phyloP scores from a whole-genome alignment of 192 early-diverging fungal species.

The Coemansia sp. region DNA sequence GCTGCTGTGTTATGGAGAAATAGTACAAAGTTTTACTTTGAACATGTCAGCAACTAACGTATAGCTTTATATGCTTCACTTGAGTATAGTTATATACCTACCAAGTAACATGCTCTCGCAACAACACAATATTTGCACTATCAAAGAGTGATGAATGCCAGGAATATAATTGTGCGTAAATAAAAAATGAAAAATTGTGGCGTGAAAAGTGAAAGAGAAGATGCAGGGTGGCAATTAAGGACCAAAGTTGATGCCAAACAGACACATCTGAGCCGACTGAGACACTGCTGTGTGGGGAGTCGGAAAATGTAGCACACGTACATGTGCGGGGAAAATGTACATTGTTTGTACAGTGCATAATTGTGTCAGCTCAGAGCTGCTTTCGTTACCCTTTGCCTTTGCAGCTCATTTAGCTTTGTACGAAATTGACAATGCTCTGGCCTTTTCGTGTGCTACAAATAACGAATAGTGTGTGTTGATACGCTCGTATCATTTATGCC shows the following conservation, averaged over 20 bases:
- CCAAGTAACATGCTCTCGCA: neutral
- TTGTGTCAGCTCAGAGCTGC: too few species aligned
- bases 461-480: too few species aligned
- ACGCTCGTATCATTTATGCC: too few species aligned
- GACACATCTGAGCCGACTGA: neutral
- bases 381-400: too few species aligned
- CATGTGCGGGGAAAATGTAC: neutral
- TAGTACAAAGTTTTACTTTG: too few species aligned
- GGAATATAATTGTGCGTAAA: neutral
- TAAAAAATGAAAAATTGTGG: neutral
- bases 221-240: neutral
- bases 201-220: neutral
- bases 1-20: neutral
- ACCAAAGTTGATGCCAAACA: neutral
- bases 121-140: neutral
- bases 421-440: too few species aligned
- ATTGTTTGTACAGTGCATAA: neutral
- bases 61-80: too few species aligned
- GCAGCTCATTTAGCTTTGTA: too few species aligned
- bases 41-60: too few species aligned
- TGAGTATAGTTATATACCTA: neutral
- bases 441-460: too few species aligned
- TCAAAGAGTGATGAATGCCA: neutral
- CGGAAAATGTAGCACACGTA: neutral
- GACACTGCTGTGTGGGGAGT: neutral